phyloP scores from a whole-genome alignment of 108 stramenopile species.

The Stephanodiscus triporus region DNA sequence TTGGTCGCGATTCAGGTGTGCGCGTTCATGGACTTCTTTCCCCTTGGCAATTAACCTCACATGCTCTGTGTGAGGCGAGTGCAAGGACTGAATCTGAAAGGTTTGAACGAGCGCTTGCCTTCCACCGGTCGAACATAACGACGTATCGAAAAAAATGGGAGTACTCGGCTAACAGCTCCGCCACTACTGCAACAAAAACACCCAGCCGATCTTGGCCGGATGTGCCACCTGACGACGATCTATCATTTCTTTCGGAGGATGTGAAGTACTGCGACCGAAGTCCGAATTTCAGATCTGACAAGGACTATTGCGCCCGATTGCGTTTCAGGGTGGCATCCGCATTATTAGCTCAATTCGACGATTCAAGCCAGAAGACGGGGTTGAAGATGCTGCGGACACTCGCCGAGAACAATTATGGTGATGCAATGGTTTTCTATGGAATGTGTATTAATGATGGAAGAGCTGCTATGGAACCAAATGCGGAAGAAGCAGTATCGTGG shows the following conservation, averaged over 20 bases:
- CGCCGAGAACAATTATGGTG: slow-evolving; percentile 20
- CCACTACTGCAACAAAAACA: slow-evolving; percentile 28
- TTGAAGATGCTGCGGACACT: slow-evolving; percentile 31
- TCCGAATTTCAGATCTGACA: slow-evolving; percentile 30
- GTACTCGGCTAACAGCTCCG: slow-evolving; percentile 15
- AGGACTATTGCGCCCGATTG: slow-evolving; percentile 24
- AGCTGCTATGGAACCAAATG: slow-evolving; percentile 50
- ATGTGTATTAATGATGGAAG: slow-evolving; percentile 62
- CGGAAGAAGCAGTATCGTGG: slow-evolving; percentile 54
- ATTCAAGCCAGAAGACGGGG: slow-evolving; percentile 28
- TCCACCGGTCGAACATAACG: slow-evolving; percentile 25
- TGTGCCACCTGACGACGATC: slow-evolving; percentile 25
- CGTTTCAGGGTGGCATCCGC: slow-evolving; percentile 36
- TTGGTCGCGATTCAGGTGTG: no score
- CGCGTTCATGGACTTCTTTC: background rate
- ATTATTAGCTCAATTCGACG: slow-evolving; percentile 27
- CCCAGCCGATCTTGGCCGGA: slow-evolving; percentile 43
- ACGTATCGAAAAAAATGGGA: slow-evolving; percentile 50
- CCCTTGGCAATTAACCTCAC: background rate
- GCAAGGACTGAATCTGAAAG: slow-evolving; percentile 32
- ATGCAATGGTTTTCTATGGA: slow-evolving; percentile 35
- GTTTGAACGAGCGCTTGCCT: slow-evolving; percentile 24
- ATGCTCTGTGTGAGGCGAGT: background rate
- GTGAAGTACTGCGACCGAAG: slow-evolving; percentile 41
- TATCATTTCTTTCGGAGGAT: slow-evolving; percentile 26